A percentile compares a stretch with the other conserved stretches of the same genome.
These are phyloP conservation scores for Rhodotorula sp. DNA, from an alignment of 1,284 basidiomycete genomes.

Conservation along the genomic window DNA sequence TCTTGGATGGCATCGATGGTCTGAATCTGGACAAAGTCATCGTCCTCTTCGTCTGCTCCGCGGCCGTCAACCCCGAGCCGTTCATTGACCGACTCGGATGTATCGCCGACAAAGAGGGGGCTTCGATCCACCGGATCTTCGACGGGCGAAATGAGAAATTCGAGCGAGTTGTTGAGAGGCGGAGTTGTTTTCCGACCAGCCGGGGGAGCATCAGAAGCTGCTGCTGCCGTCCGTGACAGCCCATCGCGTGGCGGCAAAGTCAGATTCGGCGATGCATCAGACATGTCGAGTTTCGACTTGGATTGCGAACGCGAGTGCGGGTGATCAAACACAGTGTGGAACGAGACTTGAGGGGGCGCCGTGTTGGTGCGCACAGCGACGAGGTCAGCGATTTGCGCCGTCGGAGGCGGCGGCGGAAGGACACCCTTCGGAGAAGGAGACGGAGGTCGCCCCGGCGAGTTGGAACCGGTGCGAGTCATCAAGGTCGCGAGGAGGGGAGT, in stretches of 20 bases:
- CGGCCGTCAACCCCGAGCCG: not conserved
- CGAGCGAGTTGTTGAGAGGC: constrained; percentile 30
- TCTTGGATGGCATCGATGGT: constrained; percentile 92
- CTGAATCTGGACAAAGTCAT: constrained; percentile 61
- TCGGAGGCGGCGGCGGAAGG: no score
- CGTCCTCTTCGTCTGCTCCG: constrained; percentile 45
- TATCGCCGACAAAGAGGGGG: constrained; percentile 38
- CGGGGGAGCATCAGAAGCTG: not conserved
- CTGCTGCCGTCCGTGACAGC: no score
- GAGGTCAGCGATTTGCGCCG: not conserved
- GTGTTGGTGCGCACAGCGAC: constrained; percentile 27
- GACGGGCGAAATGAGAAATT: constrained; percentile 36
- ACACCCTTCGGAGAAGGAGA: not conserved
- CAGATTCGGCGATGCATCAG: no score
- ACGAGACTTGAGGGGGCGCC: constrained; percentile 32
- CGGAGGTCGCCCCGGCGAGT: constrained; percentile 8
- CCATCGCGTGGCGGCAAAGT: no score
- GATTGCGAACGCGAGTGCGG: not conserved
- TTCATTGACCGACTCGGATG: not conserved
- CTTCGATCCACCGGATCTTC: constrained; percentile 14
- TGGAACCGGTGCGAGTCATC: constrained; percentile 1
- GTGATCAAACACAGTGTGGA: constrained; percentile 25
- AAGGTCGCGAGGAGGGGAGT: not conserved
- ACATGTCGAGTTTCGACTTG: no score
- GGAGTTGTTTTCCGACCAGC: not conserved